These are phyloP conservation scores for Linnemannia exigua DNA, from an alignment of 192 early-diverging fungal species.

Conservation along the genomic window DNA sequence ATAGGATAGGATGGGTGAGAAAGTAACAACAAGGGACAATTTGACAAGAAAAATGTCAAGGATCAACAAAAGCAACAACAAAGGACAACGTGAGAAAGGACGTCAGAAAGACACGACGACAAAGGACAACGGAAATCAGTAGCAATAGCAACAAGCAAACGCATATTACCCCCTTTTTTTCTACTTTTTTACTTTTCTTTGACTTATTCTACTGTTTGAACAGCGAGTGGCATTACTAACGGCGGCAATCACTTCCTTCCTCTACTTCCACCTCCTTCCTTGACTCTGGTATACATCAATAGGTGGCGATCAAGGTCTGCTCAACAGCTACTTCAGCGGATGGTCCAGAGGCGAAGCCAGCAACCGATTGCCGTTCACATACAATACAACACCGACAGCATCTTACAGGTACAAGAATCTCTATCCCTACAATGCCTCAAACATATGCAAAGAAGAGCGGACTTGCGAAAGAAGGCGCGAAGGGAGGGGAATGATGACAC, in stretches of 20 bases:
- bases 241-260: background rate
- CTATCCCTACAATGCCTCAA: background rate
- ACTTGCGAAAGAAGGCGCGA: background rate
- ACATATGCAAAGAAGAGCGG: background rate
- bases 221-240: slow-evolving; percentile 22
- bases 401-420: slow-evolving; percentile 75
- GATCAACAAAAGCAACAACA: no score
- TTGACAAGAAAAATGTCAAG: no score
- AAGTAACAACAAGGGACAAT: no score
- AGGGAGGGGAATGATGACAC: background rate
- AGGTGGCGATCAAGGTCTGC: slow-evolving; percentile 95
- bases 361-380: slow-evolving; percentile 88
- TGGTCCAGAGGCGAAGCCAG: slow-evolving; percentile 75
- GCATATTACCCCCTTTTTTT: no score
- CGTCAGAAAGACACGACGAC: no score
- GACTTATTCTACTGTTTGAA: background rate
- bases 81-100: no score
- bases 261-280: background rate
- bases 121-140: slow-evolving; percentile 11
- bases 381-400: slow-evolving; percentile 89
- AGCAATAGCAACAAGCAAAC: no score
- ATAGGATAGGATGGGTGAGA: no score
- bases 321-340: slow-evolving; percentile 88
- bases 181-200: background rate
- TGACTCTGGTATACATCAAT: background rate